Conservation (phyloP, 371 early-diverging fungal species). For the Thermomucor indicae-seudaticae region DNA sequence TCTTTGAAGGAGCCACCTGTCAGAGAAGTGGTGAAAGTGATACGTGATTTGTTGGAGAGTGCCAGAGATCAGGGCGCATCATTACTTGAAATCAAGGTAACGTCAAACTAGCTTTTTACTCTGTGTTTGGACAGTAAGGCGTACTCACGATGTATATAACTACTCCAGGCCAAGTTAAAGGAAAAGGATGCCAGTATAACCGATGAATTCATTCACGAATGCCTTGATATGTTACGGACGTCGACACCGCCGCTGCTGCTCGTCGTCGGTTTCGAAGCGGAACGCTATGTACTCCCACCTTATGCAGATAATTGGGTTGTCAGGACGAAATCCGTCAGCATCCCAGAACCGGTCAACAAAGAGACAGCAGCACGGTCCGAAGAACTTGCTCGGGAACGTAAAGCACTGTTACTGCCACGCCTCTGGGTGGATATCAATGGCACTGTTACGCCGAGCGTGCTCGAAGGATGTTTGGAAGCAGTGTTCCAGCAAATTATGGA, state of each 20-base stretch:
- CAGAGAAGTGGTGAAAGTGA: neutral
- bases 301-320: constrained; percentile 11
- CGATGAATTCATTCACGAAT: constrained; percentile 6
- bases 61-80: constrained; percentile 8
- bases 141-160: neutral
- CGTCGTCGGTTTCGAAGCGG: constrained; percentile 17
- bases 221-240: constrained; percentile 8
- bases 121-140: no score
- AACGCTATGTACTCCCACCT: constrained; percentile 16
- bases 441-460: constrained; percentile 4
- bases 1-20: neutral
- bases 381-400: neutral
- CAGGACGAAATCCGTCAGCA: neutral
- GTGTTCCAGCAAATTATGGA: constrained; percentile 18
- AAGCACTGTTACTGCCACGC: constrained; percentile 12
- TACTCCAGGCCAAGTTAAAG: neutral
- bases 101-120: neutral
- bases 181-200: neutral
- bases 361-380: neutral
- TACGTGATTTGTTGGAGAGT: constrained; percentile 6
- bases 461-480: constrained; percentile 12
- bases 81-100: constrained; percentile 16
- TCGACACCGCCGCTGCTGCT: constrained; percentile 9
- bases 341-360: neutral
- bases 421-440: constrained; percentile 33